phyloP scores from a whole-genome alignment of 805 yeast species.

The Peterozyma toletana region DNA sequence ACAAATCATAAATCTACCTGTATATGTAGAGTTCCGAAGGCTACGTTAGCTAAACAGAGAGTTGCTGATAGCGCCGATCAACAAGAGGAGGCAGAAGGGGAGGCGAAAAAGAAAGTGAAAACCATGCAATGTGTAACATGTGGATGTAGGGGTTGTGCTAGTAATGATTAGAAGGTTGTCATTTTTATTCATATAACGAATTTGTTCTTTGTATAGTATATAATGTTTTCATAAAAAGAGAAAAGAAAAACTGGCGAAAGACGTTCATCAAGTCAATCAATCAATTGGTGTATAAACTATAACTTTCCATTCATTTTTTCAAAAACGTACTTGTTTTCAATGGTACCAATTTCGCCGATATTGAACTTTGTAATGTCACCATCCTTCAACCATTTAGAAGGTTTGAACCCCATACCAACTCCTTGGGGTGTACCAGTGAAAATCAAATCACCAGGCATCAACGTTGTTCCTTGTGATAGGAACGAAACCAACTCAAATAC shows the following conservation, averaged over 20 bases:
- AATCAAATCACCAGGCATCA: conserved; percentile 45
- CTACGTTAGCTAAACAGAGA: conserved; percentile 31
- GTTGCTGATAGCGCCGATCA: conserved; percentile 10
- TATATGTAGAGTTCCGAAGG: conserved; percentile 78
- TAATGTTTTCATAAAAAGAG: too few species aligned
- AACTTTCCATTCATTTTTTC: conserved; percentile 2
- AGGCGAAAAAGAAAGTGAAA: conserved; percentile 15
- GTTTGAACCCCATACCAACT: conserved; percentile 34
- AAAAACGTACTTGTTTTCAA: conserved; percentile 22
- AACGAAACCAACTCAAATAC: conserved; percentile 36
- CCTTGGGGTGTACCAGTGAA: conserved; percentile 55
- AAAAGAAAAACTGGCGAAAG: too few species aligned
- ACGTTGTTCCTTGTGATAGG: conserved; percentile 43
- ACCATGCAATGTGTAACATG: conserved; percentile 65
- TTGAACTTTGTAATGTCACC: conserved; percentile 36
- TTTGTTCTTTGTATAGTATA: neutral
- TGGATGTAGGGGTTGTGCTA: conserved; percentile 83
- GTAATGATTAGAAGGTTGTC: conserved; percentile 41
- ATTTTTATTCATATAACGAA: neutral
- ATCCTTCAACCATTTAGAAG: conserved; percentile 31
- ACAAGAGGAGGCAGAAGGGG: conserved; percentile 18
- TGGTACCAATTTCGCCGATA: conserved; percentile 35
- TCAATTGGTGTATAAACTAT: neutral
- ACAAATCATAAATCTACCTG: conserved; percentile 65
- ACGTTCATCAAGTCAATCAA: too few species aligned